phyloP scores from a whole-genome alignment of 495 filamentous ascomycete genomes.

The Echria macrotheca region DNA sequence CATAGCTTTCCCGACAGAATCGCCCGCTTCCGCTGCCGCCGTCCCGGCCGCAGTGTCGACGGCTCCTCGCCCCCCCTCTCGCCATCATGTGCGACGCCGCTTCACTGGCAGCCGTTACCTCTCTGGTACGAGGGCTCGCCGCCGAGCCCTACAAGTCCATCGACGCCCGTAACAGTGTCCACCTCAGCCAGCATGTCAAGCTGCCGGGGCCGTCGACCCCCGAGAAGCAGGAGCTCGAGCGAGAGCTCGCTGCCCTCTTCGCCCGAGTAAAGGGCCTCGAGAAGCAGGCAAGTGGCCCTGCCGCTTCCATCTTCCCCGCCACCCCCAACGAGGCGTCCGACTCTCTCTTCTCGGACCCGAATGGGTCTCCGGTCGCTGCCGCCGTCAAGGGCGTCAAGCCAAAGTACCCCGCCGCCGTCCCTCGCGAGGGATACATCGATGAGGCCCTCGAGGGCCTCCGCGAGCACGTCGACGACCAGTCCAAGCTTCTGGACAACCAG shows the following conservation, averaged over 20 bases:
- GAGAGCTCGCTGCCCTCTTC: constrained; percentile 63
- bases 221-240: constrained; percentile 64
- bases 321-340: constrained; percentile 54
- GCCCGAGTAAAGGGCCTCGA: constrained; percentile 65
- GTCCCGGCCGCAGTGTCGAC: constrained; percentile 16
- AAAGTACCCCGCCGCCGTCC: constrained; percentile 21
- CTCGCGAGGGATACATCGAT: constrained; percentile 46
- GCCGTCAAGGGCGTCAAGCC: constrained; percentile 16
- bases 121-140: constrained; percentile 59
- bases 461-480: constrained; percentile 73
- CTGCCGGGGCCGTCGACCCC: constrained; percentile 60
- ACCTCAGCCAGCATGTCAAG: constrained; percentile 41
- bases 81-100: constrained; percentile 51
- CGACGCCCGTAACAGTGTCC: constrained; percentile 20
- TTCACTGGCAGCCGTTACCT: constrained; percentile 52
- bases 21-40: constrained; percentile 7
- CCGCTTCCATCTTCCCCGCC: constrained; percentile 53
- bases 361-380: constrained; percentile 17
- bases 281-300: constrained; percentile 50
- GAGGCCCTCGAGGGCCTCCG: constrained; percentile 65
- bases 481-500: constrained; percentile 68
- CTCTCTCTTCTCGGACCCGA: constrained; percentile 48
- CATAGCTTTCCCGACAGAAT: background rate
- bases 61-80: constrained; percentile 13
- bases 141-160: constrained; percentile 33